phyloP scores from a whole-genome alignment of 306 rosid genomes.

The Vicia sativa region DNA sequence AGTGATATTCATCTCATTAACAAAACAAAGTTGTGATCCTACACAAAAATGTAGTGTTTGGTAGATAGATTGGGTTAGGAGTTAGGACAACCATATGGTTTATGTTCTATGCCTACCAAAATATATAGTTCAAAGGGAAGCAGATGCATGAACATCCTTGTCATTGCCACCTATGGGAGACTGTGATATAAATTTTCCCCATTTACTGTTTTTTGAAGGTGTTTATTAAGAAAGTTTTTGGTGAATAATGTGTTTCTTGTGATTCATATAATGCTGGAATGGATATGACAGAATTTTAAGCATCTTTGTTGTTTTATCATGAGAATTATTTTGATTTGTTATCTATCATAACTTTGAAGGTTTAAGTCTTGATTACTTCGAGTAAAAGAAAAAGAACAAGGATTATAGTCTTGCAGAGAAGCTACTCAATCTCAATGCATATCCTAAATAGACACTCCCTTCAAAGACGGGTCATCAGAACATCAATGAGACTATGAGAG shows the following conservation, averaged over 20 bases:
- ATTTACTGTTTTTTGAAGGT: not conserved
- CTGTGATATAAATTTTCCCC: not conserved
- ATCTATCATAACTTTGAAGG: not conserved
- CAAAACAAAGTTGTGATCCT: slow-evolving; percentile 26
- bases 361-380: not conserved
- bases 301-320: slow-evolving; percentile 5
- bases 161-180: not conserved
- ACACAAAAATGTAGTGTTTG: slow-evolving; percentile 14
- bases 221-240: not conserved
- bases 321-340: not conserved
- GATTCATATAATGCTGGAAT: not conserved
- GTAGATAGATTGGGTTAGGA: not conserved
- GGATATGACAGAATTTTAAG: not conserved
- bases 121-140: not conserved
- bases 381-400: not conserved
- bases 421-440: slow-evolving; percentile 3
- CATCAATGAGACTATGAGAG: slow-evolving; percentile 3
- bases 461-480: slow-evolving; percentile 21
- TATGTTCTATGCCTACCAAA: not conserved
- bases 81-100: not conserved
- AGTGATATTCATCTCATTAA: slow-evolving; percentile 1
- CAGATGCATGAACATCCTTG: not conserved
- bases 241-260: not conserved
- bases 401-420: not conserved
- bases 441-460: slow-evolving; percentile 20